These are phyloP conservation scores for Cairneyella variabilis DNA, from an alignment of 495 filamentous ascomycete species.

Conservation along the genomic window DNA sequence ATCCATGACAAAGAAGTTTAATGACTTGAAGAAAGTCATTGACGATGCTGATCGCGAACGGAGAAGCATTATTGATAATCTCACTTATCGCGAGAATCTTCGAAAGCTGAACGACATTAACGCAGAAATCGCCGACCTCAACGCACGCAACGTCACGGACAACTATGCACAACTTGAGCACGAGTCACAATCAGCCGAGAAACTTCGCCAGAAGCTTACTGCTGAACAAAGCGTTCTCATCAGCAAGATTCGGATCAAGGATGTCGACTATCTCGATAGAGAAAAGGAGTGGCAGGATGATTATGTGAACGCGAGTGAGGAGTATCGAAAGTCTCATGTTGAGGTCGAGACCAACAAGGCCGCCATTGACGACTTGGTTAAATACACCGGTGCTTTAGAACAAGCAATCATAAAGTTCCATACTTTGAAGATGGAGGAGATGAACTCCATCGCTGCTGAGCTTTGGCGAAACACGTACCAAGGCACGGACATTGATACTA, in stretches of 20 bases:
- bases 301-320: conserved; percentile 75
- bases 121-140: conserved; percentile 69
- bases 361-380: conserved; percentile 82
- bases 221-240: conserved; percentile 50
- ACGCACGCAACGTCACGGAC: conserved; percentile 74
- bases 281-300: conserved; percentile 77
- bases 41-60: conserved; percentile 74
- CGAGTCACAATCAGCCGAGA: conserved; percentile 61
- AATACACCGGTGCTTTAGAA: conserved; percentile 77
- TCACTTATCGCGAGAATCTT: conserved; percentile 72
- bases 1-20: conserved; percentile 62
- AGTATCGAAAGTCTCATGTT: conserved; percentile 86
- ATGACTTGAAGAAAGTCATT: conserved; percentile 73
- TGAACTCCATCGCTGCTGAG: conserved; percentile 91
- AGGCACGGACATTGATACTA: conserved; percentile 95
- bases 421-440: conserved; percentile 94
- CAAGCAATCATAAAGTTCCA: conserved; percentile 97
- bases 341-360: conserved; percentile 91
- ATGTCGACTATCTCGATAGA: conserved; percentile 67
- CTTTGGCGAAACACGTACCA: conserved; percentile 97
- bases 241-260: conserved; percentile 75
- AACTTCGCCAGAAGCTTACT: conserved; percentile 54
- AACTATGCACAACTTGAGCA: conserved; percentile 70
- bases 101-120: conserved; percentile 62
- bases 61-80: conserved; percentile 80